Evolutionary conservation across 2,329 filamentous ascomycete genomes (phyloP), one percentile per base, ranked within the genome.

Genomic region (Aulographum hederae): DNA sequence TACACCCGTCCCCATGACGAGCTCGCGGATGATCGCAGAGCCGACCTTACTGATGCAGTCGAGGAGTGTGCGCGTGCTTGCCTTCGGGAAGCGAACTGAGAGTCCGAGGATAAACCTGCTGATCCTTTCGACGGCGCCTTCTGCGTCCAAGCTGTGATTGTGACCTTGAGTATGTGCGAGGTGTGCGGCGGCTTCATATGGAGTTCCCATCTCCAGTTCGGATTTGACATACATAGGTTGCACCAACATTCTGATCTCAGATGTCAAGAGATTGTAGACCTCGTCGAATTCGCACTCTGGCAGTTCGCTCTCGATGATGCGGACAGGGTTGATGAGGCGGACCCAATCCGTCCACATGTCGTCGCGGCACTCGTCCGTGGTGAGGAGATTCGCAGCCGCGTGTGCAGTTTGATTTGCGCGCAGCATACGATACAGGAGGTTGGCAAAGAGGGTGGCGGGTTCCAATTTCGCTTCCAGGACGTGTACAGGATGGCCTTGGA

Each of bases 291-390:
- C 63, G 37, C 63, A 65, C 19, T 58, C 58, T 4, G 67, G 65
- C 15, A 69, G 48, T 39, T 67, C 64, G 36, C 63, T 62, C 37
- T 69, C 65, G 43, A 69, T 60, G 37, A 70, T 60, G 20, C 58
- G 56, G 41, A 67, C 65, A 3, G 66, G 56, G 38, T 68, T 67
- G 26, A 71, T 64, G 47, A 61, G 61, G 8, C 54, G 71, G 26
- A 82, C 73, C 74, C 85, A 93, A 47, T 98, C 89, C 31, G 77
- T 63, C 61, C 89, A 94, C 89, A 98, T 95, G 46, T 89, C 78
- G 41, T 89, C 82, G 33, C 89, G 73, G 48, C 92, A 91, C 28
- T 81, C 78, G 13, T 82, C 74, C 45, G 86, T 81, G 5, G 81
- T 81, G 10, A 98, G 65, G 68, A 93, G 84, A 39, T 89, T 91